Evolutionary conservation across 2,329 filamentous ascomycete genomes (phyloP).

Genomic region (Xylaria polymorpha): DNA sequence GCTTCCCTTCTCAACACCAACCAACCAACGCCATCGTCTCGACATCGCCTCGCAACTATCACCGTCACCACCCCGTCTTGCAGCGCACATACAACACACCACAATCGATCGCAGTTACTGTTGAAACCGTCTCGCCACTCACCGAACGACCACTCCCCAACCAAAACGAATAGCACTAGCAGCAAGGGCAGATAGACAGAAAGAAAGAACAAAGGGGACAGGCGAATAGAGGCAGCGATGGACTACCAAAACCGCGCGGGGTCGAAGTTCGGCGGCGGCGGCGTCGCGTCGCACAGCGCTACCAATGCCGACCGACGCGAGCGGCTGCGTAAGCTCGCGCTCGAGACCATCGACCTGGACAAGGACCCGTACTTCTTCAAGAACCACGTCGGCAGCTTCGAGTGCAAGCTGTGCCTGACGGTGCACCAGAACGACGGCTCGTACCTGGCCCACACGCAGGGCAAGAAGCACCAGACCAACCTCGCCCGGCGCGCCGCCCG

Average conservation of each 20-base stretch:
- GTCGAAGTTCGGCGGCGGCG: constrained; percentile 97
- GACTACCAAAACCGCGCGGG: constrained; percentile 91
- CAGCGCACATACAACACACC: neutral
- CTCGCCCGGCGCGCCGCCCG: constrained; percentile 94
- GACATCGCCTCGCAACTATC: neutral
- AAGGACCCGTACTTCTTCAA: constrained; percentile 99
- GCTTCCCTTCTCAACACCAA: neutral
- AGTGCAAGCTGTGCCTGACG: constrained; percentile 95
- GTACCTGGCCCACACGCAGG: constrained; percentile 98
- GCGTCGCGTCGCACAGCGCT: constrained; percentile 91
- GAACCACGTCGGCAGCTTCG: constrained; percentile 98
- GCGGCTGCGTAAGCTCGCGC: constrained; percentile 95
- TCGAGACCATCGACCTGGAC: constrained; percentile 98
- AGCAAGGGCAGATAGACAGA: neutral
- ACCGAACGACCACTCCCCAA: neutral
- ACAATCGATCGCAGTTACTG: too few species aligned
- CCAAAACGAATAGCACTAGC: neutral
- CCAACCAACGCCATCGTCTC: neutral
- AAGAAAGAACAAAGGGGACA: neutral
- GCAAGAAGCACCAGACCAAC: constrained; percentile 98
- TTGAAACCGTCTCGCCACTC: neutral
- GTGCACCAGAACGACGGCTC: constrained; percentile 99
- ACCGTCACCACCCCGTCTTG: neutral
- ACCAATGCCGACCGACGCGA: constrained; percentile 98
- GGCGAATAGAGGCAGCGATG: constrained; percentile 56